Conservation (phyloP, 345 rosid genomes). For the Pistacia vera region DNA sequence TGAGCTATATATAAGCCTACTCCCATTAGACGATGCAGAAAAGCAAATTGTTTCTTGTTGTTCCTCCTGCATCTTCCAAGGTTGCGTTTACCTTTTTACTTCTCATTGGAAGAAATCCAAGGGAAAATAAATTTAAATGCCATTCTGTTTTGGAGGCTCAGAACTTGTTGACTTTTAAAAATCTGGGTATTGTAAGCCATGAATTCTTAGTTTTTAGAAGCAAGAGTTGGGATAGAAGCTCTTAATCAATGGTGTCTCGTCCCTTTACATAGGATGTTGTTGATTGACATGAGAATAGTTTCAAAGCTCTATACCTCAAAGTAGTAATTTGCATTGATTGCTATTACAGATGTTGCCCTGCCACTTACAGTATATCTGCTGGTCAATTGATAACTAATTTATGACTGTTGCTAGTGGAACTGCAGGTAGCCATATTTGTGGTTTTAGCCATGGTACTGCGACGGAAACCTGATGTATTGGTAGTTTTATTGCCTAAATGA, state of each 20-base stretch:
- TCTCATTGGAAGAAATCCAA: background rate
- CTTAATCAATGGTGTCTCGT: background rate
- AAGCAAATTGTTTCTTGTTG: too few species aligned
- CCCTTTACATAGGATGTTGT: background rate
- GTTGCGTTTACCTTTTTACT: background rate
- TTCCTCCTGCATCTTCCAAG: too few species aligned
- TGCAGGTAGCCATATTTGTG: slow-evolving; percentile 75
- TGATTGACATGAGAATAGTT: background rate
- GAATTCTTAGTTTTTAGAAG: background rate
- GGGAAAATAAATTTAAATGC: background rate
- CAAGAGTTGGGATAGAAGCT: background rate
- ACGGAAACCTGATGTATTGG: slow-evolving; percentile 69
- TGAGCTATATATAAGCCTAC: too few species aligned
- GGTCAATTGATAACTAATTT: background rate
- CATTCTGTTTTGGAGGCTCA: background rate
- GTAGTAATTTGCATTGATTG: slow-evolving; percentile 2
- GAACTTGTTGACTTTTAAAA: background rate
- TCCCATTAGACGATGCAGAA: too few species aligned
- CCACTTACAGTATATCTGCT: background rate
- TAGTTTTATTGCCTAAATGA: slow-evolving; percentile 44
- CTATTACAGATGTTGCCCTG: background rate
- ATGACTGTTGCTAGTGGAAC: background rate
- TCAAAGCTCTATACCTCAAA: background rate
- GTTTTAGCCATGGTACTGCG: slow-evolving; percentile 63
- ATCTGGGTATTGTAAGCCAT: background rate